phyloP scores from a whole-genome alignment of 2,329 filamentous ascomycete genomes.

The Coniochaeta ligniaria region DNA sequence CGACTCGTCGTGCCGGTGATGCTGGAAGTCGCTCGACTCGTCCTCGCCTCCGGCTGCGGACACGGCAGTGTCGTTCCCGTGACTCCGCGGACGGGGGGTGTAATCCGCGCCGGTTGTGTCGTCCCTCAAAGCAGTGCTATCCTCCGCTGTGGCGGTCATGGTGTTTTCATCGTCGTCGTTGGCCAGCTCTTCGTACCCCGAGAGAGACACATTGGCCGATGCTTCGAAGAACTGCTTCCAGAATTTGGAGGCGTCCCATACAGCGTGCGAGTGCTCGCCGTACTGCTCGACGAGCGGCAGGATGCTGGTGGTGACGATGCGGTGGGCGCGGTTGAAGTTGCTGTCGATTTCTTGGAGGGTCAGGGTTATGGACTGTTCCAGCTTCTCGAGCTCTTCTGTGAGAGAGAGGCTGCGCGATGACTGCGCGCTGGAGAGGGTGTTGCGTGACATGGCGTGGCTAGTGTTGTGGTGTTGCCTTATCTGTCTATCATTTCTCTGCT shows the following conservation, averaged over 20 bases:
- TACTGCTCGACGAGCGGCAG: conserved; percentile 92
- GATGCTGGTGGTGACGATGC: conserved; percentile 91
- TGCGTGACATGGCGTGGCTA: neutral
- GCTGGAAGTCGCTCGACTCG: conserved; percentile 16
- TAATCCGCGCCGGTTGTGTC: conserved; percentile 36
- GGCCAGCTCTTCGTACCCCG: conserved; percentile 80
- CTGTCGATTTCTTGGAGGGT: conserved; percentile 98
- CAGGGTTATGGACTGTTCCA: conserved; percentile 94
- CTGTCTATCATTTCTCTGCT: neutral
- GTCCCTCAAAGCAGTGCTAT: conserved; percentile 49
- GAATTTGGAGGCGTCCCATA: conserved; percentile 98
- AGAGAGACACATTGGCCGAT: conserved; percentile 92
- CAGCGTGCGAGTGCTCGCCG: conserved; percentile 82
- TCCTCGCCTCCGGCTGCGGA: conserved; percentile 15
- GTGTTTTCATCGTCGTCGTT: conserved; percentile 56
- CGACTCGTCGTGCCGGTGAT: conserved; percentile 48
- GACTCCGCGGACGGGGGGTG: conserved; percentile 19
- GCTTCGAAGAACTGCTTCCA: conserved; percentile 99
- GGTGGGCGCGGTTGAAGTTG: conserved; percentile 95
- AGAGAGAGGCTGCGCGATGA: conserved; percentile 56
- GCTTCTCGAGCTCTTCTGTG: conserved; percentile 89
- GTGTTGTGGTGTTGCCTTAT: neutral
- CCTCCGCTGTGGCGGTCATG: conserved; percentile 31
- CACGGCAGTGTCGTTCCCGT: conserved; percentile 35
- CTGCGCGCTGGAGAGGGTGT: neutral